Evolutionary conservation across 2,329 filamentous ascomycete species (phyloP), one percentile per base, ranked within the genome.

Genomic region (Verticillium klebahnii): DNA sequence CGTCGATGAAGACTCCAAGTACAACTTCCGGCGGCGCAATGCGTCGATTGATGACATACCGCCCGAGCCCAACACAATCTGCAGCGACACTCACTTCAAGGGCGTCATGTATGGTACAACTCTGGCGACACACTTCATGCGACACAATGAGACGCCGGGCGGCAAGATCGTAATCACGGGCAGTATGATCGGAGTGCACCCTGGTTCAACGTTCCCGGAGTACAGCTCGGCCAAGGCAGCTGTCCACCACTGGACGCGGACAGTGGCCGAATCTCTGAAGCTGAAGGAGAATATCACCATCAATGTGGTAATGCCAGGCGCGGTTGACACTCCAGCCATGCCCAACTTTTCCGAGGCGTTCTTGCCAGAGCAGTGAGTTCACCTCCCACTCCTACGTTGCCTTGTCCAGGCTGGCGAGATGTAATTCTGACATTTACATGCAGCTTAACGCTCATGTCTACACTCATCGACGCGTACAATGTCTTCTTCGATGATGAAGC

Each of bases 81-180:
- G 75, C 61, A 82, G 80, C 1, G 80, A 84, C 64, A 71, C 82
- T 25, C 75, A 81, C 67, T 80, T 78, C 70, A 83, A 83, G 67
- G 79, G 78, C 5, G 77, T 84, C 1, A 68, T 84, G 0, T 82
- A 83, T 60, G 79, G 80, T 3, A 78, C 75, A 1, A 74, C 77
- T 60, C 72, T 84, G 11, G 79, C 82, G 1, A 78, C 77, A 14
- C 80, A 84, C 65, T 84, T 82, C 67, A 83, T 84, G 81, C 74
- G 80, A 9, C 76, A 81, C 61, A 84, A 83, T 61, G 65, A 69
- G 2, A 69, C 68, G 0, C 74, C 74, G 0, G 78, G 77, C 2
- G 80, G 79, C 1, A 75, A 73, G 61, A 79, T 82, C 58, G 70
- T 81, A 15, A 72, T 75, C 4, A 82, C 79, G 0, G 73, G 74